Percentiles rank a stretch among this genome's conserved stretches.
These are phyloP conservation scores for Parathielavia appendiculata DNA, from an alignment of 495 filamentous ascomycete species.

Conservation along the genomic window DNA sequence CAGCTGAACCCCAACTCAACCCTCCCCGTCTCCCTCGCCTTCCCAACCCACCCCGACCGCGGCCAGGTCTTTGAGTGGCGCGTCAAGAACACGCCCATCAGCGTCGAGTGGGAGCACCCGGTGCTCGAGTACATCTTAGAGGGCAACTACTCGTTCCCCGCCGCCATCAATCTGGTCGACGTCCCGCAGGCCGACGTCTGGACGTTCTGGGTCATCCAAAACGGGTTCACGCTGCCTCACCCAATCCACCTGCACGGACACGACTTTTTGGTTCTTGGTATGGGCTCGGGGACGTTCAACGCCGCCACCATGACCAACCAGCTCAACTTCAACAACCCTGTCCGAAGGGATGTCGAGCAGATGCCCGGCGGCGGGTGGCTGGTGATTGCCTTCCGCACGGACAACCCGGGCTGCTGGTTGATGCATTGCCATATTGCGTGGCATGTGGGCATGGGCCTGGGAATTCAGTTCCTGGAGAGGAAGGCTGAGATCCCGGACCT, in stretches of 20 bases:
- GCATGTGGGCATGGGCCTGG: slow-evolving; percentile 46
- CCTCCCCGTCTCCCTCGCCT: slow-evolving; percentile 2
- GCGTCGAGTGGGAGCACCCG: slow-evolving; percentile 36
- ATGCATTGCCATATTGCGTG: slow-evolving; percentile 49
- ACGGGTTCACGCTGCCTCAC: slow-evolving; percentile 32
- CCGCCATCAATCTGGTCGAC: slow-evolving; percentile 29
- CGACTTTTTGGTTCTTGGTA: slow-evolving; percentile 53
- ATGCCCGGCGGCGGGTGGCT: slow-evolving; percentile 36
- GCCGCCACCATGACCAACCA: slow-evolving; percentile 13
- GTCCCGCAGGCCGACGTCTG: slow-evolving; percentile 27
- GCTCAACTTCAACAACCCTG: slow-evolving; percentile 39
- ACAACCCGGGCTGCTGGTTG: slow-evolving; percentile 46
- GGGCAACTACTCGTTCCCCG: slow-evolving; percentile 29
- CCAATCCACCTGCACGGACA: slow-evolving; percentile 58
- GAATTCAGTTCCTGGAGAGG: slow-evolving; percentile 45
- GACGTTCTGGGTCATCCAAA: slow-evolving; percentile 38
- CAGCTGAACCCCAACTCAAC: slow-evolving; percentile 13
- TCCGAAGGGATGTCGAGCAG: slow-evolving; percentile 35
- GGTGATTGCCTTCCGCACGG: slow-evolving; percentile 43
- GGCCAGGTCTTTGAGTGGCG: slow-evolving; percentile 34
- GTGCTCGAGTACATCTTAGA: slow-evolving; percentile 32
- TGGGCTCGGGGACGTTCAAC: slow-evolving; percentile 39
- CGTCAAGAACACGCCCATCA: slow-evolving; percentile 30
- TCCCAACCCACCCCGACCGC: slow-evolving; percentile 14
- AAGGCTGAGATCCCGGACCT: background rate